Evolutionary conservation across 306 rosid genomes (phyloP), one percentile per base, ranked within the genome.

Genomic region (Cicer arietinum): DNA sequence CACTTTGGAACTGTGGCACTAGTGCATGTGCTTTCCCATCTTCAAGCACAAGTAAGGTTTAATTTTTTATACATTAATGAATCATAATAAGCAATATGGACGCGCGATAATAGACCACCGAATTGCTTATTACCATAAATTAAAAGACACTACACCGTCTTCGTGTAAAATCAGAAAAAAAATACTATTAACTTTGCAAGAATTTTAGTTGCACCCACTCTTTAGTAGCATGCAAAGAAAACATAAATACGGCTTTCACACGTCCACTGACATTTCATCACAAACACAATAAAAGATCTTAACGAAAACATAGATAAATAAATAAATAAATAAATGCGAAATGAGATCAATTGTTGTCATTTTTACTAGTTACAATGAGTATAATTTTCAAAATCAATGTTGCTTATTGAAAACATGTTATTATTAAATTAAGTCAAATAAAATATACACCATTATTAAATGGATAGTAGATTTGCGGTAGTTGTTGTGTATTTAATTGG

Each of bases 11-110:
- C 42, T 61, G 8, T 42, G 39, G 64, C 67, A 67, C 42, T 46
- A 42, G 8, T 41, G 11, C 84, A 76, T 71, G 70, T 81, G 74
- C 71, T 45, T 35, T 56, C 22, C 45, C 72, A 40, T 25, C 75
- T 58, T 59, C 57, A 50, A 7, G 7, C 57, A 57, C 50, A 50
- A 7, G 10, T 47, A 57, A 22, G 13, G 7, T 6, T 52, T 44
- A 6, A n/a, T 75, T 22, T 20, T 17, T 30, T 30, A 30, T 30
- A 30, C 4, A 4, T 35, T 2, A 1, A 44, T 40, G 10, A 68
- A 67, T 77, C 59, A 77, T 67, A 48, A 77, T 67, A 39, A 42
- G 10, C 11, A 20, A 69, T 42, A 40, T 30, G 46, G 43, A 51
- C 73, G 18, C 1, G 40, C 10, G 35, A 30, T 30, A 30, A 30